phyloP scores from a whole-genome alignment of 108 stramenopile genomes.

The Chaetoceros tenuissimus region DNA sequence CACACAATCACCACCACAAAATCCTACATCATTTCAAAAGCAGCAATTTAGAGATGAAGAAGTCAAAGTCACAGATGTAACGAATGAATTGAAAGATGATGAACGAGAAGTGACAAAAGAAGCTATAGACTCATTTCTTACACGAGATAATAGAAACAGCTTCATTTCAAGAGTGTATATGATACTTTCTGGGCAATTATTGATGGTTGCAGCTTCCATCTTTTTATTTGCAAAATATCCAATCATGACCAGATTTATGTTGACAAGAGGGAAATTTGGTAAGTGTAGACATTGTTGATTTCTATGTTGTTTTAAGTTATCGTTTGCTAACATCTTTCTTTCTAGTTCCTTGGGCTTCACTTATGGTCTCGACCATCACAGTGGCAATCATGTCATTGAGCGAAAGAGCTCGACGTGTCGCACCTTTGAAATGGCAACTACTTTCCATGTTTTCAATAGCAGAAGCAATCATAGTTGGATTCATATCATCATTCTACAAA shows the following conservation, averaged over 20 bases:
- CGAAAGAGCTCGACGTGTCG: slow-evolving; percentile 40
- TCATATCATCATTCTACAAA: slow-evolving; percentile 57
- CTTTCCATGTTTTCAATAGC: slow-evolving; percentile 69
- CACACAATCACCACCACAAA: no score
- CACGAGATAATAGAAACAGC: slow-evolving; percentile 54
- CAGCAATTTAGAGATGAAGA: no score
- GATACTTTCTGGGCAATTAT: slow-evolving; percentile 60
- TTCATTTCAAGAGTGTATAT: slow-evolving; percentile 77
- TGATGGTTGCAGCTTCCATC: slow-evolving; percentile 53
- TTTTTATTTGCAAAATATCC: slow-evolving; percentile 47
- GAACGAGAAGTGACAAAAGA: slow-evolving; percentile 23
- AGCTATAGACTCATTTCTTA: slow-evolving; percentile 52
- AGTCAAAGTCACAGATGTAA: background rate
- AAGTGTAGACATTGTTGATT: slow-evolving; percentile 1
- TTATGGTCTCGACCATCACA: slow-evolving; percentile 34
- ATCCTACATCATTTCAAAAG: no score
- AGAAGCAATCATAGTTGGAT: slow-evolving; percentile 64
- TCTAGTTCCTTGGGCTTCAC: slow-evolving; percentile 24
- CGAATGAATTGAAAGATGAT: background rate
- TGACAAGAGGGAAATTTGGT: slow-evolving; percentile 18
- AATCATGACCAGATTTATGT: slow-evolving; percentile 30
- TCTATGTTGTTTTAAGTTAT: background rate
- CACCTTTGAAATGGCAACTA: slow-evolving; percentile 65
- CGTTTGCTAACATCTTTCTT: background rate
- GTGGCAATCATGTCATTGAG: slow-evolving; percentile 41